Base-by-base conservation (phyloP, 805 yeast genomes). In the Sugiyamaella boreocaroliniensis region DNA sequence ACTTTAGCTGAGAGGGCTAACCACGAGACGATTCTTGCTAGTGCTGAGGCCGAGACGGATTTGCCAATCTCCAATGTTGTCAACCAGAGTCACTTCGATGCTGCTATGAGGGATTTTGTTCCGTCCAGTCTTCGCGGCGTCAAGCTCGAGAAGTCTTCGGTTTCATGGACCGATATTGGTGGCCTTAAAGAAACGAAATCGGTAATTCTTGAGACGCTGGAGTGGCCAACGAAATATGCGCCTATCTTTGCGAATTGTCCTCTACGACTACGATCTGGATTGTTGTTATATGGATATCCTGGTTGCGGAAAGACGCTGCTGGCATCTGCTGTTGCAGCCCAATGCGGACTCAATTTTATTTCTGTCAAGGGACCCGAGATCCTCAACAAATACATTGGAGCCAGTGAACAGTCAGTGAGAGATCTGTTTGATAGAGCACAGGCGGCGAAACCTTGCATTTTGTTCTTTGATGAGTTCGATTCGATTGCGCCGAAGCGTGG, bases 401-500 rank as follows among this genome's bases (percentile, higher is more conserved):
- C 98, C 0, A 86, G 96, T 34, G 99, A 93, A 68, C 97, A 92
- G 66, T 83, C 90, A 46, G 92, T 93, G 1, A 76, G 99, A 55
- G 98, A 92, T 54, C 73, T 93, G 46, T 93, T 93, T 67, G 97
- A 90, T 58, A 76, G 96, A 32, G 99, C 98, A 0, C 93, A 86
- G 64, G 85, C 96, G 20, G 97, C 98, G 11, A 87, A 85, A 66
- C 99, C 99, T 0, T 93, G 99, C 74, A 97, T 93, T 18, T 89
- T 93, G 20, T 93, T 93, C 69, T 93, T 93, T 65, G 99, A 93
- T 71, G 99, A 93, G 70, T 77, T 93, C 69, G 99, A 93, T 70
- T 89, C 98, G 0, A 89, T 93, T 64, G 97, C 98, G 0, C 98
- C 98, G 0, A 90, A 90, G 66, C 83, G 98, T 43, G 98, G 98